Evolutionary conservation across 441 rosid genomes (phyloP), one percentile per base, ranked within the genome.

Genomic region (Pelargonium citronellum): DNA sequence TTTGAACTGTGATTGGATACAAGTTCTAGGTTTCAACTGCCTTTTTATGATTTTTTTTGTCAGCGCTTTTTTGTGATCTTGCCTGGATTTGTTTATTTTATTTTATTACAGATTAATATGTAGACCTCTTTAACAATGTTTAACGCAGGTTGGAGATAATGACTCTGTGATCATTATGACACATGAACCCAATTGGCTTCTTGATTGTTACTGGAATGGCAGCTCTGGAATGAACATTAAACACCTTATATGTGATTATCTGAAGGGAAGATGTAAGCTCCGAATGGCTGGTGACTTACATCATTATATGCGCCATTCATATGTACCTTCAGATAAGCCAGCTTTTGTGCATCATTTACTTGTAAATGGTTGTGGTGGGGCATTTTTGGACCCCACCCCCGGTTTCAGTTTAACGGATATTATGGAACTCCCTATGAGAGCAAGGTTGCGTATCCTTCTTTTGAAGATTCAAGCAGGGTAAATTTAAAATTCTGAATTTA

Each of bases 341-440:
- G 86, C 79, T 67, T 77, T 87, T 71, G 97, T 91, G 78, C 95
- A 89, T 67, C 98, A 95, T 84, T 86, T 95, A 70, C 84, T 95
- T 81, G 99, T 95, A 67, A 95, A 95, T 81, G 98, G 99, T 66
- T 95, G 97, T 73, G 99, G 99, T 68, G 99, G 99, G 76, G 99
- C 99, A 24, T 95, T 95, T 85, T 82, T 95, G 71, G 98, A 95
- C 84, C 99, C 99, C 67, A 95, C 99, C 66, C 99, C 92, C 72
- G 97, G 91, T 76, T 92, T 95, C 77, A 78, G 87, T 64, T 95
- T 77, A 84, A 85, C 13, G 81, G 82, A 73, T 82, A 78, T 64
- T 83, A 82, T 78, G 95, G 93, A 69, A 77, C 88, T 17, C 71
- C 87, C 20, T 95, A 95, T 46, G 97, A 87, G 77, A 84, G 82